Percentiles rank a stretch among this genome's conserved stretches.
These are phyloP conservation scores for Saccharum hybrid DNA, from an alignment of 202 grass and related monocot species.

Conservation along the genomic window DNA sequence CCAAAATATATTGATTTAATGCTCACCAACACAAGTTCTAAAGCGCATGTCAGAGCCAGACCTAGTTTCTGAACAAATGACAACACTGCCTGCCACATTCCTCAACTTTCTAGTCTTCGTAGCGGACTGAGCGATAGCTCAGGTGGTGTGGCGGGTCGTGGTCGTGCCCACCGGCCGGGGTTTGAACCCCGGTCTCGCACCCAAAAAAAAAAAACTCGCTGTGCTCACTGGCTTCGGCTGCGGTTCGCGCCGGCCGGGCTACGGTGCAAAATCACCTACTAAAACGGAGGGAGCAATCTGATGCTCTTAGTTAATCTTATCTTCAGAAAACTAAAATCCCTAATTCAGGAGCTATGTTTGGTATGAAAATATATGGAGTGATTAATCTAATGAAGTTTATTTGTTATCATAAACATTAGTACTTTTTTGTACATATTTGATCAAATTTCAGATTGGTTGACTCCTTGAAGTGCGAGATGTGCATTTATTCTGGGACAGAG, in stretches of 20 bases:
- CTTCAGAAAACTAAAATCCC: background rate
- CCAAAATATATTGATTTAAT: background rate
- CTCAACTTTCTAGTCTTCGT: background rate
- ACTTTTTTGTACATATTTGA: background rate
- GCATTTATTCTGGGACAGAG: background rate
- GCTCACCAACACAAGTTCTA: background rate
- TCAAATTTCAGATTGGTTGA: background rate
- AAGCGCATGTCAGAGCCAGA: background rate
- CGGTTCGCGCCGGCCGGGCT: too few relatives aligned
- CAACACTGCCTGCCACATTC: background rate
- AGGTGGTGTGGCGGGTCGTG: too few relatives aligned
- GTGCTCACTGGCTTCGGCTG: too few relatives aligned
- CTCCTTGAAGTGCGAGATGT: background rate
- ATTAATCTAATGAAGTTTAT: background rate
- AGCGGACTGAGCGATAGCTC: background rate
- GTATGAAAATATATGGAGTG: background rate
- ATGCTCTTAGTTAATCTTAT: background rate
- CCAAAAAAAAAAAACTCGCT: too few relatives aligned
- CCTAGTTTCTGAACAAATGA: conserved; percentile 4
- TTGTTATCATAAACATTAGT: background rate
- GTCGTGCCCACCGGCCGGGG: too few relatives aligned
- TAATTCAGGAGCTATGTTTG: background rate
- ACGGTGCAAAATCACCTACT: background rate
- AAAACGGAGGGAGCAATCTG: background rate
- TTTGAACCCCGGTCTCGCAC: too few relatives aligned